Evolutionary conservation across 257 asterid genomes (phyloP).

Genomic region (Plantago major): DNA sequence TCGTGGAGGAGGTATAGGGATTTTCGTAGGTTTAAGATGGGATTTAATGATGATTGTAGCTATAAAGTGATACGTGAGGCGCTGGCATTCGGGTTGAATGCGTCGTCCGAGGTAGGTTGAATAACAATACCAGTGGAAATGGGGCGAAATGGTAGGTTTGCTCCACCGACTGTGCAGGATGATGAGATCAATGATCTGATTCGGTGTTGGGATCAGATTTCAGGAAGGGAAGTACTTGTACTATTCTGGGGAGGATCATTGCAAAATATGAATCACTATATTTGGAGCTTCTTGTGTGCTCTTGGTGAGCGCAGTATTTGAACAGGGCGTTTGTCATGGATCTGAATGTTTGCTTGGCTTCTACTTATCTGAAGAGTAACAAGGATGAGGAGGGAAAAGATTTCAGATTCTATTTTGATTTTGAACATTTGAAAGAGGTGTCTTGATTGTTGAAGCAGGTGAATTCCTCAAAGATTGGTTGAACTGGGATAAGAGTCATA

Average conservation of each 20-base stretch:
- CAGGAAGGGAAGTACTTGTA: conserved; percentile 75
- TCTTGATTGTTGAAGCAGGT: conserved; percentile 67
- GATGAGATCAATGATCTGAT: conserved; percentile 87
- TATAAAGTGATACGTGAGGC: conserved; percentile 61
- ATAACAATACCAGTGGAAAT: conserved; percentile 24
- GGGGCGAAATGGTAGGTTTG: conserved; percentile 27
- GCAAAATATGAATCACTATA: conserved; percentile 93
- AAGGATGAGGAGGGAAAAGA: conserved; percentile 91
- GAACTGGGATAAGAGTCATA: conserved; percentile 70
- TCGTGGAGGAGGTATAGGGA: conserved; percentile 97
- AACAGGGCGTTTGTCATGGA: conserved; percentile 95
- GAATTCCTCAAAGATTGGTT: conserved; percentile 79
- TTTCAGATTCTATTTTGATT: conserved; percentile 86
- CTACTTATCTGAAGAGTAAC: conserved; percentile 54
- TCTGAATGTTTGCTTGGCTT: conserved; percentile 73
- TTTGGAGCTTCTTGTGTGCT: conserved; percentile 96
- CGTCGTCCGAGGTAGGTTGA: conserved; percentile 52
- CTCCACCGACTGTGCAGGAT: conserved; percentile 45
- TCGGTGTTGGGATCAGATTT: conserved; percentile 67
- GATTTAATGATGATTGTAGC: conserved; percentile 60
- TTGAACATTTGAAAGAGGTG: conserved; percentile 80
- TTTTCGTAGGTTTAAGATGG: conserved; percentile 83
- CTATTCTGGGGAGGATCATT: conserved; percentile 84
- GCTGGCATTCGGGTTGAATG: conserved; percentile 87
- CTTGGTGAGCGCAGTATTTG: conserved; percentile 85